Conservation (phyloP, 2,329 filamentous ascomycete genomes). For the Geosmithia morbida region DNA sequence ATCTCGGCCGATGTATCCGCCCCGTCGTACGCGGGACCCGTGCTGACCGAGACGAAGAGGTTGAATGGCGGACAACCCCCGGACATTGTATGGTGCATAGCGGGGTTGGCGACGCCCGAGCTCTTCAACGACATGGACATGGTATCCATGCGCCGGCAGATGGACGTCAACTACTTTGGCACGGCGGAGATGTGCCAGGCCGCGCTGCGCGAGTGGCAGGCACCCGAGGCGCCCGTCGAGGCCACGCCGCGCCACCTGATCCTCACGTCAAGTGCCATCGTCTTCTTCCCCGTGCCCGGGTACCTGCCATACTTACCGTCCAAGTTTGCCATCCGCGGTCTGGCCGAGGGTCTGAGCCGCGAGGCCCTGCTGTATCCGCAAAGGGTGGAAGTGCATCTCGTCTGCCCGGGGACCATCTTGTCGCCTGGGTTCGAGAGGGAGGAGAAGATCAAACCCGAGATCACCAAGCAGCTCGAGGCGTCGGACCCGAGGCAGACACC, state of each 20-base stretch:
- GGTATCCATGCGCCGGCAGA: slow-evolving; percentile 55
- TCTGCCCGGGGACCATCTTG: slow-evolving; percentile 74
- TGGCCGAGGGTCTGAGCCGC: slow-evolving; percentile 72
- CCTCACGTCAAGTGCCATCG: slow-evolving; percentile 67
- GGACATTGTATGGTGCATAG: slow-evolving; percentile 85
- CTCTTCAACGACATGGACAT: slow-evolving; percentile 67
- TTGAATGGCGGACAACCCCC: slow-evolving; percentile 67
- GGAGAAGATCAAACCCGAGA: slow-evolving; percentile 61
- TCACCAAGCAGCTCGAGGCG: slow-evolving; percentile 69
- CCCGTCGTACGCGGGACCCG: slow-evolving; percentile 50
- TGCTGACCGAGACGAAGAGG: slow-evolving; percentile 55
- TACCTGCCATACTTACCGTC: slow-evolving; percentile 74
- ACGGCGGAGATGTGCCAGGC: slow-evolving; percentile 76
- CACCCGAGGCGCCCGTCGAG: slow-evolving; percentile 26
- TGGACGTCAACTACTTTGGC: slow-evolving; percentile 89
- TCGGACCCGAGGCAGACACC: slow-evolving; percentile 69
- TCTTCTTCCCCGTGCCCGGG: slow-evolving; percentile 64
- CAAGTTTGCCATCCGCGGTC: slow-evolving; percentile 71
- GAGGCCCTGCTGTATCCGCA: slow-evolving; percentile 81
- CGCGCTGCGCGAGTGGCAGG: slow-evolving; percentile 61
- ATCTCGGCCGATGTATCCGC: slow-evolving; percentile 72
- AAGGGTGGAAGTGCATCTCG: slow-evolving; percentile 64
- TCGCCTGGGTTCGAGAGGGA: slow-evolving; percentile 64
- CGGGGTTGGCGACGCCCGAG: slow-evolving; percentile 58
- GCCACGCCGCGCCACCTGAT: slow-evolving; percentile 59